phyloP scores from a whole-genome alignment of 1,139 yeast genomes.

The Sugiyamaella sp. region DNA sequence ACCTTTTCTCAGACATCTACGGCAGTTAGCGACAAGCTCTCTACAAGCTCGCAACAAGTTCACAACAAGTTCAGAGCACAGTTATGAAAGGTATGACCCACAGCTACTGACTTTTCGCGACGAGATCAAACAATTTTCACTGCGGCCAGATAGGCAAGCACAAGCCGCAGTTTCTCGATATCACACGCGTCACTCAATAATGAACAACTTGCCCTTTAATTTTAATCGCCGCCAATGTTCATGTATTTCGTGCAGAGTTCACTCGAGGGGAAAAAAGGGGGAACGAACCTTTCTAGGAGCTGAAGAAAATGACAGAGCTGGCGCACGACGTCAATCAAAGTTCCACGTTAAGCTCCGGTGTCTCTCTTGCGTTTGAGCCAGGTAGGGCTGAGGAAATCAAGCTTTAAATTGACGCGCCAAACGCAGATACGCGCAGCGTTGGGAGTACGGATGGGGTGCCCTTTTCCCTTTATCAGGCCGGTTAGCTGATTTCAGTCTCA shows the following conservation, averaged over 20 bases:
- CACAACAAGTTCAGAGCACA: background rate
- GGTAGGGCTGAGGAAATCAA: background rate
- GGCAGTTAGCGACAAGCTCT: background rate
- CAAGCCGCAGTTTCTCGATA: background rate
- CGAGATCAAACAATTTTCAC: slow-evolving; percentile 1
- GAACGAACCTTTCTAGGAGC: background rate
- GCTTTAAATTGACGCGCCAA: slow-evolving; percentile 3
- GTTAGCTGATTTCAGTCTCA: too few species aligned
- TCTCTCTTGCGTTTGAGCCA: background rate
- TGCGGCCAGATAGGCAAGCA: background rate
- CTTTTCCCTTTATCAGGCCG: too few species aligned
- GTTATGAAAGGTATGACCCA: background rate
- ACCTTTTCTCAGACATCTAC: slow-evolving; percentile 1
- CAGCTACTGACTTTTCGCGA: too few species aligned
- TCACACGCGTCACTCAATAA: background rate
- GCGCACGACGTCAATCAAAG: background rate
- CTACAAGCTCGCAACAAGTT: too few species aligned
- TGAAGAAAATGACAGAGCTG: background rate
- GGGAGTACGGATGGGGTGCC: too few species aligned
- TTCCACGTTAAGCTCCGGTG: background rate
- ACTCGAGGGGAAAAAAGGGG: background rate
- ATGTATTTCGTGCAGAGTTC: too few species aligned
- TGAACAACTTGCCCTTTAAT: background rate
- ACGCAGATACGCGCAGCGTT: too few species aligned
- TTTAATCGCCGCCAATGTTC: background rate